Percentiles rank a stretch among this genome's conserved stretches.
These are phyloP conservation scores for Histomonas meleagridis DNA, from an alignment of 208 protist species.

Conservation along the genomic window DNA sequence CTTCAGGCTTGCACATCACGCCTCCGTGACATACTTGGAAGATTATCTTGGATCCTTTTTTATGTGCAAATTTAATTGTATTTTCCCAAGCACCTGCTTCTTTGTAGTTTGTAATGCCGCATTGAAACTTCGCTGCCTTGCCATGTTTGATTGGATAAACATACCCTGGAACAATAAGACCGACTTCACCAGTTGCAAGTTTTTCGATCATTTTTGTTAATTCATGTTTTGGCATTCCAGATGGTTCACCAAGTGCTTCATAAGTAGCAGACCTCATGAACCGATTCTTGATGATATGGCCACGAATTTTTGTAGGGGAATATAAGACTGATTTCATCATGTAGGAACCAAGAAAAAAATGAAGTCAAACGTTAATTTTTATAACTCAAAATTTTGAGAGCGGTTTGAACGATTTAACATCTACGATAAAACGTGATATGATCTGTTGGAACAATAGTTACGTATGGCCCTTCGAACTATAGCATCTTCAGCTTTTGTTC, in stretches of 20 bases:
- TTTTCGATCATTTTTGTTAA: not conserved
- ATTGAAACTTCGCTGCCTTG: not conserved
- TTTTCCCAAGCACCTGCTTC: not conserved
- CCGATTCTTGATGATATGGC: not conserved
- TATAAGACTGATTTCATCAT: too few species aligned
- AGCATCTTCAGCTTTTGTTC: too few species aligned
- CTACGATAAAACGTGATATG: too few species aligned
- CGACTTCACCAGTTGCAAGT: not conserved
- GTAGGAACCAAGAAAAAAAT: too few species aligned
- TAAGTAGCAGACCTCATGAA: not conserved
- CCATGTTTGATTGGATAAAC: not conserved
- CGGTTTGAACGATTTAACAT: too few species aligned
- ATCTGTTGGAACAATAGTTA: too few species aligned
- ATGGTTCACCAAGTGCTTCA: too few species aligned
- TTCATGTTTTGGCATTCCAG: not conserved
- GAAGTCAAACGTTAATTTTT: too few species aligned
- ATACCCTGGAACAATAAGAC: constrained; percentile 1
- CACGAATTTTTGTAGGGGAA: not conserved
- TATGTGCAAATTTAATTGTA: not conserved
- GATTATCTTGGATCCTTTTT: not conserved
- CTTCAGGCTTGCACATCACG: not conserved
- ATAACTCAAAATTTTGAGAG: too few species aligned
- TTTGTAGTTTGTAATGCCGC: not conserved
- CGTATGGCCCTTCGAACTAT: too few species aligned
- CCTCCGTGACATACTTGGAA: not conserved